Percentiles rank a stretch among this genome's conserved stretches.
Evolutionary conservation across 352 stramenopile species (phyloP).

Genomic region (Phytophthora agathidicida): DNA sequence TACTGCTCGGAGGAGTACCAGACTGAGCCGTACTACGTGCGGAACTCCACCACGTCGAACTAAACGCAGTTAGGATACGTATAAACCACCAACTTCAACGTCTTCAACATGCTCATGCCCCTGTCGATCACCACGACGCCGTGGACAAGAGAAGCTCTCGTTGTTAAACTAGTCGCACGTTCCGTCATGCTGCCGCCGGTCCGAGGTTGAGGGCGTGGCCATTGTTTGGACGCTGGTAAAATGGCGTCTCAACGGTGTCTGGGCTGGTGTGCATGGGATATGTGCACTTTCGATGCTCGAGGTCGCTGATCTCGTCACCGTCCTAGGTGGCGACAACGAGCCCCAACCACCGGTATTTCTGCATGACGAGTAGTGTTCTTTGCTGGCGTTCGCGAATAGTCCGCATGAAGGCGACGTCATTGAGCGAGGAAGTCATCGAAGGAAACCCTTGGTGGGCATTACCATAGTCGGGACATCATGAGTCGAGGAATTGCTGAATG

Average conservation of each 20-base stretch:
- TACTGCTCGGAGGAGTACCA: conserved; percentile 60
- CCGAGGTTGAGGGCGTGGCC: conserved; percentile 9
- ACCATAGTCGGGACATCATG: no score
- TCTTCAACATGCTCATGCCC: conserved; percentile 9
- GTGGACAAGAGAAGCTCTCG: conserved; percentile 2
- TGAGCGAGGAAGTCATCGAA: no score
- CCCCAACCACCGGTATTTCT: not conserved
- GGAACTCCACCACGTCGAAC: conserved; percentile 25
- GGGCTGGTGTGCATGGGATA: conserved; percentile 8
- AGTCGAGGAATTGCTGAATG: no score
- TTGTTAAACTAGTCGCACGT: not conserved
- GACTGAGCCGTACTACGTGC: conserved; percentile 49
- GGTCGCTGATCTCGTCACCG: no score
- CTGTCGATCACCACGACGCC: conserved; percentile 14
- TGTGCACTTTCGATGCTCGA: not conserved
- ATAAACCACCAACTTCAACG: conserved; percentile 16
- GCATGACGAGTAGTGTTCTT: no score
- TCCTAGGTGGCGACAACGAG: not conserved
- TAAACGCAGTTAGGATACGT: conserved; percentile 7
- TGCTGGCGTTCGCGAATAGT: no score
- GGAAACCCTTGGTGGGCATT: no score
- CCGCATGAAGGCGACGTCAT: no score
- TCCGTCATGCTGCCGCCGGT: not conserved
- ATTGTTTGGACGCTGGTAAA: conserved; percentile 22
- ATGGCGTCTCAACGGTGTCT: conserved; percentile 19